A percentile compares a stretch with the other conserved stretches of the same genome.
These are phyloP conservation scores for Xylaria scruposa DNA, from an alignment of 495 filamentous ascomycete species.

Conservation along the genomic window DNA sequence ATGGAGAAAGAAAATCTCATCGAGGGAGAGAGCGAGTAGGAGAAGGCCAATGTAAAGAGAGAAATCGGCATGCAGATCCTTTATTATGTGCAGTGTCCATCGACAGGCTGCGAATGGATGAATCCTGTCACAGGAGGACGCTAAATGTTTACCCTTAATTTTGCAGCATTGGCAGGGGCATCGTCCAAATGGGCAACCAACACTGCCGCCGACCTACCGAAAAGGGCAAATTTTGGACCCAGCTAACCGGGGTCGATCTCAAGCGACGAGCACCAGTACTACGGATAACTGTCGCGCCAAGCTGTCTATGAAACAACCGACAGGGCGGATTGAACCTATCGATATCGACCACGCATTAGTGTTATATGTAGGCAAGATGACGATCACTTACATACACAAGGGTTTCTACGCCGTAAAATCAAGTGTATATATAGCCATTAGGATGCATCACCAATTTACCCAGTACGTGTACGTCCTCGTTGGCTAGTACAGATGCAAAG, in stretches of 20 bases:
- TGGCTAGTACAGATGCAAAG: neutral
- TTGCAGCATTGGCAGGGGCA: constrained; percentile 8
- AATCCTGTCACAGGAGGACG: constrained; percentile 24
- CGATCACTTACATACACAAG: neutral
- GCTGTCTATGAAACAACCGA: constrained; percentile 10
- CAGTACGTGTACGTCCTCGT: neutral
- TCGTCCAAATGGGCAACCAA: constrained; percentile 2
- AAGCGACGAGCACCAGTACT: neutral
- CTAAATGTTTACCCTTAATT: constrained; percentile 20
- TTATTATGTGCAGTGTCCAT: neutral
- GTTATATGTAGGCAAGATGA: neutral
- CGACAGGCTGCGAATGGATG: constrained; percentile 7
- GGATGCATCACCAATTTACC: neutral
- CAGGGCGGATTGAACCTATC: constrained; percentile 11
- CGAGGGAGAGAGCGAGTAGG: neutral
- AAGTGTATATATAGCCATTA: neutral
- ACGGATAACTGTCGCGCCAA: constrained; percentile 17
- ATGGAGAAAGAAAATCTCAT: constrained; percentile 6
- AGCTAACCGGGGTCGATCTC: constrained; percentile 18
- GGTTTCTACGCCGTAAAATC: neutral
- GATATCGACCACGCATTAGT: constrained; percentile 1
- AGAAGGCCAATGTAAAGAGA: neutral
- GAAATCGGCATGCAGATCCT: constrained; percentile 8
- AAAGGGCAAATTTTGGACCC: constrained; percentile 2
- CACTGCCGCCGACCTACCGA: constrained; percentile 14